Evolutionary conservation across 2,329 filamentous ascomycete species (phyloP), one percentile per base, ranked within the genome.

Genomic region (Colletotrichum coccodes): DNA sequence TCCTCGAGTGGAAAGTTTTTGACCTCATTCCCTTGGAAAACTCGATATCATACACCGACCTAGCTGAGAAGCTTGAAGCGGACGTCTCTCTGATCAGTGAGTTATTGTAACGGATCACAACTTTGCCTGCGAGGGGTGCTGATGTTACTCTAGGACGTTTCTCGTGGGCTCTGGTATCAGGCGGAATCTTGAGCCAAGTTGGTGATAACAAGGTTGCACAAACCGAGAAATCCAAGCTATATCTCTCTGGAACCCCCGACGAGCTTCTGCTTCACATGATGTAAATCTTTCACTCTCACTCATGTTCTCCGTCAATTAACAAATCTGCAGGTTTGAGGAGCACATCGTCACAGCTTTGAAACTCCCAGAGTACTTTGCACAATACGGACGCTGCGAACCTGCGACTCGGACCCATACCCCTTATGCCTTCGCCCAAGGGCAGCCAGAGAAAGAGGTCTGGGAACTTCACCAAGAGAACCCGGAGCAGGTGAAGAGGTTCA

Each of bases 1-100:
- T 80, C 57, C 65, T 75, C 32, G 71, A 76, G 42, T 79, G 79
- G 77, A 72, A 73, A 9, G 75, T 71, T 0, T 80, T 81, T 56
- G 76, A 78, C 7, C 52, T 65, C 2, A 78, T 82, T 23, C 78
- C 79, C 0, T 18, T 56, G 2, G 71, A 73, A 0, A 76, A 72
- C 2, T 36, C 65, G 2, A 76, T 80, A 16, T 73, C 75, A 7
- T 76, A 75, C 59, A 44, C 50, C 0, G 73, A 77, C 0, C 70
- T 82, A 6, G 78, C 78, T 0, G 58, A 60, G 6, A 73, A 73
- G 9, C 30, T 79, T 2, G 62, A 73, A 0, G 75, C 75, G 1
- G 76, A 82, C 18, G 60, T 56, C 1, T 40, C 64, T 1, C 68
- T 81, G 2, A 74, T 79, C 36, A 67, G 73, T 75, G 71, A 49